Base-by-base conservation (phyloP, 192 early-diverging fungal species). In the Linnemannia hyalina region DNA sequence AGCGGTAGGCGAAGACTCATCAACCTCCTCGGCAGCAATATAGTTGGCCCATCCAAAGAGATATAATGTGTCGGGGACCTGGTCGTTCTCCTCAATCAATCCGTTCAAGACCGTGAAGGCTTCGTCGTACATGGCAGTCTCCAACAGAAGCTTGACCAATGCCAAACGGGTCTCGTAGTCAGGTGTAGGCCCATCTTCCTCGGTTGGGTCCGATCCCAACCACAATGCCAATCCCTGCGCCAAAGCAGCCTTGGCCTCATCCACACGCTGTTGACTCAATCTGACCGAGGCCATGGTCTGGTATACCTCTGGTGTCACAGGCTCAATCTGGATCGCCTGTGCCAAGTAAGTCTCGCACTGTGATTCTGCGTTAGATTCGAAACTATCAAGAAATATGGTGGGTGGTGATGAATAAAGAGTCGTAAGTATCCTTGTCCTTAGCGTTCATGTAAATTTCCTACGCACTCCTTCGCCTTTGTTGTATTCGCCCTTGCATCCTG, bases 1-100 rank as follows among this genome's bases (percentile, higher is more conserved):
- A 5, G 84, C 78, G 20, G 35, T 78, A 29, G 79, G 79, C 22
- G 80, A 71, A 0, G 73, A 42, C 23, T 82, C 73, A 16, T 87
- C 76, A 4, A 80, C 89, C 22, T 94, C 95, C 41, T 92, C 91
- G n/a, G 90, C 90, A 76, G 94, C 90, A 80, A 94, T 91, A 77
- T 95, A 96, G 79, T 98, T 97, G 54, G 94, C 94, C 96, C 96
- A 99, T 49, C 97, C 97, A 90, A 95, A 98, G 71, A 99, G 92
- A 88, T 99, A 99, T 96, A 97, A 99, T 46, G 93, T 82, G 85
- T 99, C 97, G 9, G 97, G 93, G 46, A 93, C 94, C 82, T 98
- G 94, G 87, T 99, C 98, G 89, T 99, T 95, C 82, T 99, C 97
- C 75, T 95, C 92, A 86, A 96, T 94, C 76, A 96, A 89, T 29